phyloP scores from a whole-genome alignment of 805 yeast species.

The Jamesozyma hellenica region DNA sequence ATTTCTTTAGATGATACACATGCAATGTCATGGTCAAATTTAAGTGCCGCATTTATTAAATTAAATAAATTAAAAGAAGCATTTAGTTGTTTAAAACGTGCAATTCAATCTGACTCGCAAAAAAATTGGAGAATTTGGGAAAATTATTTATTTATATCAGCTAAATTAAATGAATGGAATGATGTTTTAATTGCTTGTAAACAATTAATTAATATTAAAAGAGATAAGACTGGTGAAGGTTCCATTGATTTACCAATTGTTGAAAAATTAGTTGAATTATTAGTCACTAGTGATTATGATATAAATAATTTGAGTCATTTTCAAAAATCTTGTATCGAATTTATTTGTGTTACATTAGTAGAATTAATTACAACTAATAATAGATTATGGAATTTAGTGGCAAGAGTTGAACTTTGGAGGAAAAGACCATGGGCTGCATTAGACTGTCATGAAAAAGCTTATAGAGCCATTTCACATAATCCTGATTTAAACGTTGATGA shows the following conservation, averaged over 20 bases:
- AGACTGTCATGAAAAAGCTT: constrained; percentile 80
- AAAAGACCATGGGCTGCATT: constrained; percentile 79
- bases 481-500: constrained; percentile 58
- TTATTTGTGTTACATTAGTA: constrained; percentile 62
- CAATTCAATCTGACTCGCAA: constrained; percentile 60
- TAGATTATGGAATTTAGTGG: constrained; percentile 73
- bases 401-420: constrained; percentile 81
- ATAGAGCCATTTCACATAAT: constrained; percentile 54
- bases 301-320: constrained; percentile 42
- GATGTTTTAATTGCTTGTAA: constrained; percentile 73
- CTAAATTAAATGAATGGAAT: constrained; percentile 75
- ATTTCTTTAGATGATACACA: constrained; percentile 75
- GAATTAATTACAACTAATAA: constrained; percentile 48
- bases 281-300: constrained; percentile 45
- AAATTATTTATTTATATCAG: constrained; percentile 74
- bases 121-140: constrained; percentile 88
- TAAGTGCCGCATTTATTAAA: constrained; percentile 68
- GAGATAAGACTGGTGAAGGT: constrained; percentile 47
- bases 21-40: constrained; percentile 82
- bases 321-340: constrained; percentile 60
- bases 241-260: constrained; percentile 67
- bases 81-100: constrained; percentile 72
- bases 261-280: constrained; percentile 58
- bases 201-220: constrained; percentile 48
- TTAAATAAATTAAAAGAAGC: constrained; percentile 65